phyloP scores from a whole-genome alignment of 176 grass and related monocot genomes.

The Metroxylon sagu region DNA sequence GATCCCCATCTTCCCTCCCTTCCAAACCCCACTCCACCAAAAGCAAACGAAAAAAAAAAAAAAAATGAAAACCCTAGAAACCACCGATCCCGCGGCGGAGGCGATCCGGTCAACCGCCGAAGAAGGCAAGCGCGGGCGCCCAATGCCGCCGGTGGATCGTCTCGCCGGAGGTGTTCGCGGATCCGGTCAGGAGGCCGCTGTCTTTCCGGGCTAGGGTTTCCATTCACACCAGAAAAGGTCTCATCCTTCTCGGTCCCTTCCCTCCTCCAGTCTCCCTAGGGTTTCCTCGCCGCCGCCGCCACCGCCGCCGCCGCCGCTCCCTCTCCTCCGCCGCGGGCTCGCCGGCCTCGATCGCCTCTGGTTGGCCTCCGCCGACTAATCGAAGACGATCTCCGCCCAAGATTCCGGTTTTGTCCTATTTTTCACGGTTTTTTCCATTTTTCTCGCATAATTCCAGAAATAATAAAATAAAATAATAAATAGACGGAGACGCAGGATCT shows the following conservation, averaged over 20 bases:
- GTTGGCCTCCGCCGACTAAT: not conserved
- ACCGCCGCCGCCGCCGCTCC: slow-evolving; percentile 13
- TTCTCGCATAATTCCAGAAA: slow-evolving; percentile 6
- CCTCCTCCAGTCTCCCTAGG: not conserved
- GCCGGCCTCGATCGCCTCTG: not conserved
- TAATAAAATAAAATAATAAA: slow-evolving; percentile 6
- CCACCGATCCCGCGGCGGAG: not conserved
- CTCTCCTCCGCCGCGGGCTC: not conserved
- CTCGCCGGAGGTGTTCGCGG: not conserved
- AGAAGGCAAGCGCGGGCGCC: not conserved
- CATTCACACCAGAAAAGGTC: slow-evolving; percentile 2
- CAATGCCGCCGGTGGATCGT: not conserved
- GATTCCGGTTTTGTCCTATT: slow-evolving; percentile 7
- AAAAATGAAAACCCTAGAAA: no score
- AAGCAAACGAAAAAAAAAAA: no score
- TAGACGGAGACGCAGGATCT: slow-evolving; percentile 4
- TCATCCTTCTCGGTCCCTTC: not conserved
- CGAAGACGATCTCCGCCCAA: no score
- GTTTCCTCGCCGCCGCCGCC: not conserved
- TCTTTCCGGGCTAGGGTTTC: not conserved
- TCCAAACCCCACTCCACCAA: not conserved
- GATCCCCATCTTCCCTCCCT: slow-evolving; percentile 34
- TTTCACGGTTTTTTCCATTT: slow-evolving; percentile 20
- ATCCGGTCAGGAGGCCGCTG: not conserved
- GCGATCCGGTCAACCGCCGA: not conserved